A percentile compares a stretch with the other conserved stretches of the same genome.
phyloP scores from a whole-genome alignment of 345 rosid genomes.

The Lumnitzera racemosa region DNA sequence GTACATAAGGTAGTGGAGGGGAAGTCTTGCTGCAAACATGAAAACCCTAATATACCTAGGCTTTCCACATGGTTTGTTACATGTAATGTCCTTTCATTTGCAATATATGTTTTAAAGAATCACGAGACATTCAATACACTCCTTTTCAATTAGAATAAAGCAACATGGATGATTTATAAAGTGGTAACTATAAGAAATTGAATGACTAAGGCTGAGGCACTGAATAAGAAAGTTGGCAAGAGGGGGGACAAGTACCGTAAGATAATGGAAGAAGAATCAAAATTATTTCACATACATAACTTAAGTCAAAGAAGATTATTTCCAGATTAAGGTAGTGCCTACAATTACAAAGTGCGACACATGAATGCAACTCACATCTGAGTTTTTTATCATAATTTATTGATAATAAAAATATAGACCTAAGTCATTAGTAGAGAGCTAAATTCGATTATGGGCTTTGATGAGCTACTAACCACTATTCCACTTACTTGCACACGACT shows the following conservation, averaged over 20 bases:
- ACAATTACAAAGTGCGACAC: slow-evolving; percentile 82
- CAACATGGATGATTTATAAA: slow-evolving; percentile 95
- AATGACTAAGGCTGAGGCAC: slow-evolving; percentile 77
- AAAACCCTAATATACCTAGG: slow-evolving; percentile 84
- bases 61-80: slow-evolving; percentile 86
- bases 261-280: slow-evolving; percentile 93
- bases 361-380: slow-evolving; percentile 84
- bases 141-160: slow-evolving; percentile 77
- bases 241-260: slow-evolving; percentile 81
- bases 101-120: slow-evolving; percentile 94
- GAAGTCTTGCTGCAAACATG: slow-evolving; percentile 89
- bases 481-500: not conserved
- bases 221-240: slow-evolving; percentile 74
- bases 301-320: slow-evolving; percentile 77
- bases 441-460: too few species aligned
- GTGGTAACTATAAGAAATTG: slow-evolving; percentile 87
- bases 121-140: slow-evolving; percentile 87
- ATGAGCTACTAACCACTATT: slow-evolving; percentile 50
- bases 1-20: slow-evolving; percentile 63
- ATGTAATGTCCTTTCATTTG: slow-evolving; percentile 86
- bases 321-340: slow-evolving; percentile 94
- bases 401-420: slow-evolving; percentile 77
- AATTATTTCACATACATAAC: slow-evolving; percentile 86
- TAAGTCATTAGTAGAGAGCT: slow-evolving; percentile 22
- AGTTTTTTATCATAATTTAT: slow-evolving; percentile 83